Conservation (phyloP, 2,329 filamentous ascomycete species). For the Fusarium annulatum region DNA sequence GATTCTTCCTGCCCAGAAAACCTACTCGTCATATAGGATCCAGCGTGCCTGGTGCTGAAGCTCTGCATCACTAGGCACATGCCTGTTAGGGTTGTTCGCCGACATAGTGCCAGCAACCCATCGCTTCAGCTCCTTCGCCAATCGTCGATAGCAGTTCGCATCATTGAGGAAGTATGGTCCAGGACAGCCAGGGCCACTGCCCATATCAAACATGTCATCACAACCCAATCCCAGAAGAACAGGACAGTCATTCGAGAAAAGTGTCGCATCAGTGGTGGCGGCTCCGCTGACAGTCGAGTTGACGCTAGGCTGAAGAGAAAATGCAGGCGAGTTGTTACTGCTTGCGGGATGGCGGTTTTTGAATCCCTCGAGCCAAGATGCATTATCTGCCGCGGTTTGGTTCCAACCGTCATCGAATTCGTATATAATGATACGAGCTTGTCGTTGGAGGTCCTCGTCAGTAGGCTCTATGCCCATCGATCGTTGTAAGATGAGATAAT, state of each 20-base stretch:
- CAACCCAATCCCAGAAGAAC: slow-evolving; percentile 14
- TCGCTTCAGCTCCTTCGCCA: slow-evolving; percentile 64
- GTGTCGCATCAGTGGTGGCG: slow-evolving; percentile 30
- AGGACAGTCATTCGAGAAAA: slow-evolving; percentile 24
- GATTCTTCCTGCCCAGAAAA: slow-evolving; percentile 10
- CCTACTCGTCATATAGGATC: slow-evolving; percentile 71
- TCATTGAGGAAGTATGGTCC: slow-evolving; percentile 65
- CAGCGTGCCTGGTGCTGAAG: slow-evolving; percentile 72
- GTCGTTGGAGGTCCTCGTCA: slow-evolving; percentile 65
- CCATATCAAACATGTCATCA: slow-evolving; percentile 4
- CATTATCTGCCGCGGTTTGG: slow-evolving; percentile 69
- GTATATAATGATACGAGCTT: slow-evolving; percentile 71
- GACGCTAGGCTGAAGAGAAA: slow-evolving; percentile 39
- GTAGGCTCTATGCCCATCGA: slow-evolving; percentile 60
- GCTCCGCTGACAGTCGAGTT: slow-evolving; percentile 26
- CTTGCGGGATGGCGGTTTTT: slow-evolving; percentile 56
- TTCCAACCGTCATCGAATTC: slow-evolving; percentile 73
- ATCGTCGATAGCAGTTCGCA: slow-evolving; percentile 68
- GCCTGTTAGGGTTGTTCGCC: slow-evolving; percentile 68
- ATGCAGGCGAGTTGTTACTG: slow-evolving; percentile 39
- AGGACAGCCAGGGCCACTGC: slow-evolving; percentile 16
- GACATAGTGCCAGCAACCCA: slow-evolving; percentile 66
- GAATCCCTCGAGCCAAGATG: slow-evolving; percentile 65
- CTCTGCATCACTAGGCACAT: slow-evolving; percentile 70
- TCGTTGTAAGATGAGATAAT: slow-evolving; percentile 61